A percentile compares a stretch with the other conserved stretches of the same genome.
These are phyloP conservation scores for Globisporangium viniferum DNA, from an alignment of 352 stramenopile species.

Conservation along the genomic window DNA sequence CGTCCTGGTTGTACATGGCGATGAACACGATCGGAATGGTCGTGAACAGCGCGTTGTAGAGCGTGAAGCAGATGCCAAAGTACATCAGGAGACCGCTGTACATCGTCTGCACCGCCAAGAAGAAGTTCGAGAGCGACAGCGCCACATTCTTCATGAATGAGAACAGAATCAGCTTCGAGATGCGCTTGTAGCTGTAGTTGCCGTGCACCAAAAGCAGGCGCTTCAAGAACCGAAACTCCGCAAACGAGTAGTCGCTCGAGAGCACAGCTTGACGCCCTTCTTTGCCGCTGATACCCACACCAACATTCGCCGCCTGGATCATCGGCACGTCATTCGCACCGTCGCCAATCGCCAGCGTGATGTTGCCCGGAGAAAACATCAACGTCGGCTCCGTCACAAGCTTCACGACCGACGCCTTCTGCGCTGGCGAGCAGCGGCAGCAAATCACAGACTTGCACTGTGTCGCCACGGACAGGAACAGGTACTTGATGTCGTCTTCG, in stretches of 20 bases:
- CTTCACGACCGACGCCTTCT: conserved; percentile 86
- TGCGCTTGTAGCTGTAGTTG: conserved; percentile 91
- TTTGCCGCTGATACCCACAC: conserved; percentile 84
- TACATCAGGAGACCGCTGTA: conserved; percentile 89
- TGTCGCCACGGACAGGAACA: conserved; percentile 84
- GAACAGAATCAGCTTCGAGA: conserved; percentile 87
- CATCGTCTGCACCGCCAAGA: conserved; percentile 77
- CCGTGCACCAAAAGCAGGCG: conserved; percentile 79
- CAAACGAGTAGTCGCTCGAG: conserved; percentile 82
- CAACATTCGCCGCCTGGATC: conserved; percentile 86
- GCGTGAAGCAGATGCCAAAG: conserved; percentile 87
- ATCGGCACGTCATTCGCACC: conserved; percentile 87
- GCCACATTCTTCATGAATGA: conserved; percentile 90
- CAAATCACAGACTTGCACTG: conserved; percentile 90
- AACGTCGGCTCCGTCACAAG: conserved; percentile 85
- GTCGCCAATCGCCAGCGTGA: conserved; percentile 83
- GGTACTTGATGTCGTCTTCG: conserved; percentile 88
- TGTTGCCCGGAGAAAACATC: conserved; percentile 87
- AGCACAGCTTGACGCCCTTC: conserved; percentile 83
- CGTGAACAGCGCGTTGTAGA: conserved; percentile 89
- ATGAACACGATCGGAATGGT: conserved; percentile 89
- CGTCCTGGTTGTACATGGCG: conserved; percentile 90
- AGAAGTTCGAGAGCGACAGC: conserved; percentile 84
- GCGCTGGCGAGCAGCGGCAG: conserved; percentile 77
- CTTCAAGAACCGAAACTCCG: conserved; percentile 83